Conservation (phyloP, 148 eudicot species). For the Camellia granthamiana region DNA sequence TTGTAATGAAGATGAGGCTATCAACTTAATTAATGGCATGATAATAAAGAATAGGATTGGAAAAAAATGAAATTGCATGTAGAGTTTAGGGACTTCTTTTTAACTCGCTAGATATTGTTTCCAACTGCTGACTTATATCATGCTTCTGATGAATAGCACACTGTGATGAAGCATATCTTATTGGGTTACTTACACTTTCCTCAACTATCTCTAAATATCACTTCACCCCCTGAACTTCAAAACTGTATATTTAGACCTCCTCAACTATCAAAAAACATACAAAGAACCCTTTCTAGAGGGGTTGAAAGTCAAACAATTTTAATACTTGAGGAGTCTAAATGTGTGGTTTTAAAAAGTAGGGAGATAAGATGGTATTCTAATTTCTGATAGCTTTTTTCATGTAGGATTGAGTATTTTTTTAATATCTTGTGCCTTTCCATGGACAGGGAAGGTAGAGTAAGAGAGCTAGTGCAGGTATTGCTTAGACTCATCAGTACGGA, state of each 20-base stretch:
- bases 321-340: too few species aligned
- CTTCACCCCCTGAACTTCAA: too few species aligned
- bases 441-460: constrained; percentile 74
- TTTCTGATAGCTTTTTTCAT: not conserved
- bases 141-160: not conserved
- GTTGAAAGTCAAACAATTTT: too few species aligned
- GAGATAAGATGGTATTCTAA: too few species aligned
- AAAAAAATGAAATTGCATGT: not conserved
- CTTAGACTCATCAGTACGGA: constrained; percentile 63
- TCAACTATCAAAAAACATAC: too few species aligned
- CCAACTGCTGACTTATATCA: not conserved
- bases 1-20: not conserved
- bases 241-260: too few species aligned
- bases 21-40: not conserved
- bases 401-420: not conserved
- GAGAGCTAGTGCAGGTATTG: constrained; percentile 78
- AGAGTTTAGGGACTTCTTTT: not conserved
- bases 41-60: not conserved
- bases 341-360: too few species aligned
- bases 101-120: not conserved
- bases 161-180: not conserved
- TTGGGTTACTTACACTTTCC: not conserved
- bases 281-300: too few species aligned
- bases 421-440: constrained; percentile 13
- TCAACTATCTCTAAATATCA: too few species aligned